These are phyloP conservation scores for Micractinium sp. DNA, from an alignment of 139 green algal species.

Conservation along the genomic window DNA sequence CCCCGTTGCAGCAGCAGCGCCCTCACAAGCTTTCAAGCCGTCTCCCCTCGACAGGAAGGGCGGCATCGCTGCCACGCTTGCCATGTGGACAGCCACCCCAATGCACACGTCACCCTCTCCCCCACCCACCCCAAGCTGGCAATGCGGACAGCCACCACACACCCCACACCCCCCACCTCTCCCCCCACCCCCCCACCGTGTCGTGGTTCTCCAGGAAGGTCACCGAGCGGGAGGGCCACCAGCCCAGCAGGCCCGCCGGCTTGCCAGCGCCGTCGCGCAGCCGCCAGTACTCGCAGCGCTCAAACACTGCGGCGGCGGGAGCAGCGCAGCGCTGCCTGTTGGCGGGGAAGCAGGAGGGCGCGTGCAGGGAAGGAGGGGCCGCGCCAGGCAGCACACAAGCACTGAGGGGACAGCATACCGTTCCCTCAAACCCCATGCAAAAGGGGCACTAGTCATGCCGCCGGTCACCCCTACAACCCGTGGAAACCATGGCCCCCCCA, in stretches of 20 bases:
- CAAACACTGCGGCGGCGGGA: conserved; percentile 53
- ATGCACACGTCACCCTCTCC: no score
- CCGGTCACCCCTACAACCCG: neutral
- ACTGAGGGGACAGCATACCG: neutral
- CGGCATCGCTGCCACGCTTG: no score
- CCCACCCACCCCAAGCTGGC: no score
- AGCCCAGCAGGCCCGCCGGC: conserved; percentile 86
- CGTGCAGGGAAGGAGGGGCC: neutral
- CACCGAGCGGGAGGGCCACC: conserved; percentile 92
- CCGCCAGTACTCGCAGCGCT: conserved; percentile 95
- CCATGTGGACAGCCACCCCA: no score
- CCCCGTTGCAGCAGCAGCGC: no score
- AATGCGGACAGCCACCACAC: no score
- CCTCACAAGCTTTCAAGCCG: no score
- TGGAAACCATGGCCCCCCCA: neutral
- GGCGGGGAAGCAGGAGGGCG: neutral
- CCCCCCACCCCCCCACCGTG: conserved; percentile 46
- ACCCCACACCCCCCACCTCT: no score
- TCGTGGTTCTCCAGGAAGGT: conserved; percentile 99
- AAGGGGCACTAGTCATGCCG: neutral
- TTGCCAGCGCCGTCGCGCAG: conserved; percentile 82
- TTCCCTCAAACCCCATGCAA: neutral
- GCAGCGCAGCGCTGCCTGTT: no score
- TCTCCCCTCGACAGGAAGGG: no score
- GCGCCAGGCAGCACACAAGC: neutral